Conservation (phyloP, 805 yeast genomes). For the Ogataea salicorniae region DNA sequence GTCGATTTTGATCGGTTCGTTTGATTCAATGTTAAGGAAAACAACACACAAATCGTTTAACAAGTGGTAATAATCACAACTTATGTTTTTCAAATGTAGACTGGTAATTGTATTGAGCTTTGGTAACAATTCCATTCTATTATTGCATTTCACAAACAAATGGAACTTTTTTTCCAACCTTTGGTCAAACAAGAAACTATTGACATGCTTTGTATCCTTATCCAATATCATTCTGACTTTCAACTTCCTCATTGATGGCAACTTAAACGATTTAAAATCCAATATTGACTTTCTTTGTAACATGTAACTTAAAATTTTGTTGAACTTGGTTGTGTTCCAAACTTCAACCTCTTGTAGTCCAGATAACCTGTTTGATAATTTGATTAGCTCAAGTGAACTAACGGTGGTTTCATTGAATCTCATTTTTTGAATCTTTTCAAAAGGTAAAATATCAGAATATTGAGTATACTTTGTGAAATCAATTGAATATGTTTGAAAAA, state of each 20-base stretch:
- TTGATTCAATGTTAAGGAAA: background rate
- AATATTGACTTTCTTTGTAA: background rate
- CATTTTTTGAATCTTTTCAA: background rate
- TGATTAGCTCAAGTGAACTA: background rate
- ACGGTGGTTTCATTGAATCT: background rate
- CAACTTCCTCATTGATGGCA: no score
- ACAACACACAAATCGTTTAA: background rate
- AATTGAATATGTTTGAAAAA: background rate
- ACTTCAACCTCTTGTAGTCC: background rate
- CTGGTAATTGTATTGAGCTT: background rate
- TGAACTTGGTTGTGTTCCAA: background rate
- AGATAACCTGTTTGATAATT: background rate
- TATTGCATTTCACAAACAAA: background rate
- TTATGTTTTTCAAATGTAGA: background rate
- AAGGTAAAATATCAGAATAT: background rate
- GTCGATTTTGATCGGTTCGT: background rate
- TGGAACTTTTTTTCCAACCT: background rate
- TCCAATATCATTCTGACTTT: no score
- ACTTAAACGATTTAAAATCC: background rate
- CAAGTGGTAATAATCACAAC: background rate
- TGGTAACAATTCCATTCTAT: background rate
- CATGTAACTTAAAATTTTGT: slow-evolving; percentile 1
- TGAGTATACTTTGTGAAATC: background rate
- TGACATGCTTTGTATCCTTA: background rate
- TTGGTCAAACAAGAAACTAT: background rate